A percentile compares a stretch with the other conserved stretches of the same genome.
These are phyloP conservation scores for Mucor plumbeus DNA, from an alignment of 371 early-diverging fungal species.

Conservation along the genomic window DNA sequence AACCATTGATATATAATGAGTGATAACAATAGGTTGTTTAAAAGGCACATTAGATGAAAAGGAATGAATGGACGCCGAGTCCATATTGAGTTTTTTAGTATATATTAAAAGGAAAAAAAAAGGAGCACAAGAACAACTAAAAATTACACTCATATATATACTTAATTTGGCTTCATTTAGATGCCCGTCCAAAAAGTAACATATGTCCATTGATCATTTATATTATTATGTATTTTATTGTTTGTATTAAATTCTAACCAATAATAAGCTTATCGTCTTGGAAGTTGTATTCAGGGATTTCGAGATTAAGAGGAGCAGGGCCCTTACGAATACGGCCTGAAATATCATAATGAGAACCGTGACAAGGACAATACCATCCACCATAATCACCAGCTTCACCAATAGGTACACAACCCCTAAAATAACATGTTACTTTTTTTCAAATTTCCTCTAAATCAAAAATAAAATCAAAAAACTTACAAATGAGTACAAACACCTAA, in stretches of 20 bases:
- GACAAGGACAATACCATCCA: constrained; percentile 99
- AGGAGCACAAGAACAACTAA: constrained; percentile 8
- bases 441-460: neutral
- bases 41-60: constrained; percentile 49
- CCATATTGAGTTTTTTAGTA: constrained; percentile 29
- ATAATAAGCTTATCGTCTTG: constrained; percentile 54
- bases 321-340: constrained; percentile 97
- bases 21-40: constrained; percentile 46
- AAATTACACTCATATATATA: neutral
- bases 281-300: constrained; percentile 80
- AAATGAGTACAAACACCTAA: constrained; percentile 98
- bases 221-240: constrained; percentile 16
- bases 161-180: neutral
- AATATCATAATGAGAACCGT: constrained; percentile 96
- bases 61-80: constrained; percentile 33
- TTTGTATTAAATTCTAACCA: constrained; percentile 44
- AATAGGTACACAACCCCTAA: constrained; percentile 95
- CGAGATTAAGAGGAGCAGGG: constrained; percentile 97
- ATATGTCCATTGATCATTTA: neutral
- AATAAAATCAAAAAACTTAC: constrained; percentile 35
- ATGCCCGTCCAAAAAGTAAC: neutral
- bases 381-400: constrained; percentile 98
- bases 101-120: constrained; percentile 3
- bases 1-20: constrained; percentile 43
- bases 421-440: constrained; percentile 13